phyloP scores from a whole-genome alignment of 768 basidiomycete species.

The Podaxis carcinomalis region DNA sequence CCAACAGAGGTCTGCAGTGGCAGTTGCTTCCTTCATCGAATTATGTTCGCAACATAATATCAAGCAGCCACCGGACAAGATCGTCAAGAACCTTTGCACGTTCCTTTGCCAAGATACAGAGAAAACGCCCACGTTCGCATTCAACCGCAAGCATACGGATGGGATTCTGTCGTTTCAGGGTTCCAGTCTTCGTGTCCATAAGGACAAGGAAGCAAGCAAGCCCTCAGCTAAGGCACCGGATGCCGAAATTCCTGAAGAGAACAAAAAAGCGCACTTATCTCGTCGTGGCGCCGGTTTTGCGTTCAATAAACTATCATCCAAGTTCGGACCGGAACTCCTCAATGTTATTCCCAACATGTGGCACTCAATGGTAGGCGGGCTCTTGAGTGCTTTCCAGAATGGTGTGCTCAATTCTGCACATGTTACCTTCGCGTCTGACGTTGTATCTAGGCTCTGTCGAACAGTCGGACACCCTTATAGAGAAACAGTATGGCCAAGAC shows the following conservation, averaged over 20 bases:
- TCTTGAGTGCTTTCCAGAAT: conserved; percentile 60
- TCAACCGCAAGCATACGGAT: conserved; percentile 51
- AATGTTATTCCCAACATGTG: conserved; percentile 90
- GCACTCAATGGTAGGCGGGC: conserved; percentile 83
- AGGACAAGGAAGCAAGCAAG: conserved; percentile 25
- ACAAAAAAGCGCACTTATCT: conserved; percentile 62
- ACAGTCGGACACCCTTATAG: conserved; percentile 61
- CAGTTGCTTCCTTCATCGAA: conserved; percentile 84
- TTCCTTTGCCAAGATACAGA: conserved; percentile 92
- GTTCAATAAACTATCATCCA: conserved; percentile 69
- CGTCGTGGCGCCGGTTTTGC: conserved; percentile 84
- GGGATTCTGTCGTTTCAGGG: conserved; percentile 78
- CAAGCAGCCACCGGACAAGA: conserved; percentile 88
- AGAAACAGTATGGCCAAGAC: conserved; percentile 77
- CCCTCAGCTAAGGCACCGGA: conserved; percentile 37
- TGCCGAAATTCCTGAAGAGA: conserved; percentile 46
- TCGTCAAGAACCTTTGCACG: conserved; percentile 94
- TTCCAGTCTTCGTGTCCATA: conserved; percentile 24
- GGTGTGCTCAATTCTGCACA: conserved; percentile 39
- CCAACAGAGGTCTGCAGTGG: conserved; percentile 81
- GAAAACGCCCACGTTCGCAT: conserved; percentile 85
- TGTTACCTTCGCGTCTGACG: not conserved
- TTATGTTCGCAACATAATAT: conserved; percentile 75
- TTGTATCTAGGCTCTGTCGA: conserved; percentile 42
- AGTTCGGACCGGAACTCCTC: conserved; percentile 71